A percentile compares a stretch with the other conserved stretches of the same genome.
Evolutionary conservation across 2,329 filamentous ascomycete species (phyloP).

Genomic region (Ceratocystis cubensis): DNA sequence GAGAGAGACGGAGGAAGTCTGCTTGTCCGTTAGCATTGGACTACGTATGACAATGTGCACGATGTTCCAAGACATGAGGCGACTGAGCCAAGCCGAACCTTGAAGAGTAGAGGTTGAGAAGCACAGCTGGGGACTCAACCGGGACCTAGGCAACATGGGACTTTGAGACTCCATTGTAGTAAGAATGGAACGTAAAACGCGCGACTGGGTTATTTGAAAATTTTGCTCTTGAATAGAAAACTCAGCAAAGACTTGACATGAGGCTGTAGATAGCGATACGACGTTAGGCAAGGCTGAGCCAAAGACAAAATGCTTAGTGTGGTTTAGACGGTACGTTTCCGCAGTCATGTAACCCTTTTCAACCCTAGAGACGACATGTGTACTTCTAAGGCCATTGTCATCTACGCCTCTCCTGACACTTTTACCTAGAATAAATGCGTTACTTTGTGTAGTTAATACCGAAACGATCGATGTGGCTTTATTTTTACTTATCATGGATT

Average conservation of each 20-base stretch:
- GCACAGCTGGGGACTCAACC: slow-evolving; percentile 61
- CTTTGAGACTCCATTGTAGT: slow-evolving; percentile 10
- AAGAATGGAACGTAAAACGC: not conserved
- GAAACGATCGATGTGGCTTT: too few species aligned
- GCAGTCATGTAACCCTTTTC: not conserved
- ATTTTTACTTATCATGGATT: too few species aligned
- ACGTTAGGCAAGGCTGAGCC: slow-evolving; percentile 5
- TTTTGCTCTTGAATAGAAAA: not conserved
- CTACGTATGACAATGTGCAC: not conserved
- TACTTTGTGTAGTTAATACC: too few species aligned
- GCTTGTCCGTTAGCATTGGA: slow-evolving; percentile 14
- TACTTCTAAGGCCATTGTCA: not conserved
- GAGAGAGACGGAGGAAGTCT: slow-evolving; percentile 87
- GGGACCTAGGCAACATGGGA: slow-evolving; percentile 1
- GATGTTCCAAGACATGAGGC: not conserved
- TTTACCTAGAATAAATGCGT: too few species aligned
- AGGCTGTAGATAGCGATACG: not conserved
- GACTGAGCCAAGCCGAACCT: slow-evolving; percentile 37
- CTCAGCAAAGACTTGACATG: not conserved
- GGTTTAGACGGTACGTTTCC: not conserved
- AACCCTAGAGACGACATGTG: slow-evolving; percentile 4
- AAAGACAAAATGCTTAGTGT: not conserved
- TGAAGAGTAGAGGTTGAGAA: slow-evolving; percentile 56
- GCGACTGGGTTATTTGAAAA: not conserved
- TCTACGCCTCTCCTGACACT: not conserved